Conservation (phyloP, 2,329 filamentous ascomycete genomes). For the Orbilia quercus region DNA sequence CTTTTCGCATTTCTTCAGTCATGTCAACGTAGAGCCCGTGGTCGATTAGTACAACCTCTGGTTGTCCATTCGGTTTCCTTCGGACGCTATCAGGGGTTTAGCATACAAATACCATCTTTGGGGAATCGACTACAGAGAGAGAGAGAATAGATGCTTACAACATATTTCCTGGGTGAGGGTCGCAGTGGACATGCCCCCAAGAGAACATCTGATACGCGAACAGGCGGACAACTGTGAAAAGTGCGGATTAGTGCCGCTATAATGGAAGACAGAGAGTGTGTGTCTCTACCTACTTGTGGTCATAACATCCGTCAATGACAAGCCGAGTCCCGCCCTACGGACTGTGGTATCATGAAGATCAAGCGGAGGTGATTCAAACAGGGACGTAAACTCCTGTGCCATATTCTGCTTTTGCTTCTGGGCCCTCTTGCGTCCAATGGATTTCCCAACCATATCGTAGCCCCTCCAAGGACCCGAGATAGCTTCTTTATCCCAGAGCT, state of each 20-base stretch:
- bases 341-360: slow-evolving; percentile 35
- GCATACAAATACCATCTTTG: background rate
- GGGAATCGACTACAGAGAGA: too few species aligned
- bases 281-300: slow-evolving; percentile 75
- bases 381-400: slow-evolving; percentile 33
- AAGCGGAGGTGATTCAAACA: slow-evolving; percentile 40
- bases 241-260: background rate
- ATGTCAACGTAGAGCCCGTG: slow-evolving; percentile 97
- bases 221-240: slow-evolving; percentile 72
- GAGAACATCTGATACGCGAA: slow-evolving; percentile 99
- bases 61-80: slow-evolving; percentile 74
- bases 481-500: slow-evolving; percentile 89
- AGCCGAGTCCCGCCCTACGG: slow-evolving; percentile 77
- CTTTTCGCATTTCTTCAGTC: slow-evolving; percentile 80
- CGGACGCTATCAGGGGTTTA: slow-evolving; percentile 69
- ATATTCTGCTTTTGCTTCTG: slow-evolving; percentile 31
- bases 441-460: slow-evolving; percentile 67
- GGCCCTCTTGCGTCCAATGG: slow-evolving; percentile 33
- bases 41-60: slow-evolving; percentile 94
- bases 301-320: slow-evolving; percentile 89
- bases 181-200: slow-evolving; percentile 94
- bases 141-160: slow-evolving; percentile 66
- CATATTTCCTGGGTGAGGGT: slow-evolving; percentile 91
- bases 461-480: slow-evolving; percentile 83
- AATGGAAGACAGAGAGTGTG: background rate